Percentiles rank a stretch among this genome's conserved stretches.
Evolutionary conservation across 129 eudicot genomes (phyloP).

Genomic region (Escallonia herrerae): DNA sequence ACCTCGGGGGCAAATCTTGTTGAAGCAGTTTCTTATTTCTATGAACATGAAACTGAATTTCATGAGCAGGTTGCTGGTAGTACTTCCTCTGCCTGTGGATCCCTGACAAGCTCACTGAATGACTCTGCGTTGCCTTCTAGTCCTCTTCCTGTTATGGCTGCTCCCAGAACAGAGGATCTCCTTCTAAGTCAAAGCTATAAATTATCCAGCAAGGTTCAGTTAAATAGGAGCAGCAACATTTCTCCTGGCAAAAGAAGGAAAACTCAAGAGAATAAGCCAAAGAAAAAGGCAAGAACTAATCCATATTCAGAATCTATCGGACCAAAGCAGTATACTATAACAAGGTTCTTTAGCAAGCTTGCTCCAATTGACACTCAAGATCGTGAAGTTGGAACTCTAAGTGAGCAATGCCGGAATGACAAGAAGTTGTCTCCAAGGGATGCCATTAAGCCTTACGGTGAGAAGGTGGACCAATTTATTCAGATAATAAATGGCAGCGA

Average conservation of each 20-base stretch:
- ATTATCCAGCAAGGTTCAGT: constrained; percentile 19
- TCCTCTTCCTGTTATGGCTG: constrained; percentile 14
- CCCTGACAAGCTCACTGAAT: constrained; percentile 14
- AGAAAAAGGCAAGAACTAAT: constrained; percentile 54
- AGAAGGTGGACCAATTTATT: constrained; percentile 59
- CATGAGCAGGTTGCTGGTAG: constrained; percentile 48
- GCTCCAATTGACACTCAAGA: constrained; percentile 32
- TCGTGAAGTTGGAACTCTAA: constrained; percentile 17
- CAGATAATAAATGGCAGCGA: constrained; percentile 63
- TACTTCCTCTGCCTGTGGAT: constrained; percentile 24
- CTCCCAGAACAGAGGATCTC: constrained; percentile 9
- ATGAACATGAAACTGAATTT: constrained; percentile 87
- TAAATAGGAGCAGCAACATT: constrained; percentile 25
- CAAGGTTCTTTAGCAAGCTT: constrained; percentile 66
- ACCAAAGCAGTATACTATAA: constrained; percentile 70
- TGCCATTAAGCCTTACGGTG: constrained; percentile 31
- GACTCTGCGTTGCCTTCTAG: constrained; percentile 30
- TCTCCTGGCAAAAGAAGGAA: constrained; percentile 67
- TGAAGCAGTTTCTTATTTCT: constrained; percentile 85
- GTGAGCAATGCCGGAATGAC: constrained; percentile 19
- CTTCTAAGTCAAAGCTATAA: constrained; percentile 36
- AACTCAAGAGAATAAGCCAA: constrained; percentile 33
- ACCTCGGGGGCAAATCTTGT: constrained; percentile 55
- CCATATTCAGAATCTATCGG: constrained; percentile 34
- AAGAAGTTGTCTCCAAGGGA: constrained; percentile 11